These are phyloP conservation scores for Didymella arachidicola DNA, from an alignment of 2,329 filamentous ascomycete species.

Conservation along the genomic window DNA sequence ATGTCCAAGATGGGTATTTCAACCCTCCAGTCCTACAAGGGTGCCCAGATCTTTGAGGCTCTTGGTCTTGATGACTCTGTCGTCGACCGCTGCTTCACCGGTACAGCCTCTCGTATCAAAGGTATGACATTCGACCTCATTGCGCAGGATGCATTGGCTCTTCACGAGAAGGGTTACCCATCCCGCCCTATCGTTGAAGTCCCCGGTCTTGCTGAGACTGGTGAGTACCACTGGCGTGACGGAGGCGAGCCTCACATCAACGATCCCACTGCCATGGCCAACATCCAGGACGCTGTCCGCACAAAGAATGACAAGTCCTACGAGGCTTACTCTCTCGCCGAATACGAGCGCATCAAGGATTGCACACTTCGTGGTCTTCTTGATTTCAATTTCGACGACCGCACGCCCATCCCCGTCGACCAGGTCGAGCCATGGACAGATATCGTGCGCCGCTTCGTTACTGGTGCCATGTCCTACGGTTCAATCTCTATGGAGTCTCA, in stretches of 20 bases:
- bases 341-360: constrained; percentile 95
- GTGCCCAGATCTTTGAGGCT: constrained; percentile 96
- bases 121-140: constrained; percentile 94
- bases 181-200: constrained; percentile 78
- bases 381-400: constrained; percentile 94
- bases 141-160: constrained; percentile 90
- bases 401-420: constrained; percentile 85
- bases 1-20: constrained; percentile 99
- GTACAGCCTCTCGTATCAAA: constrained; percentile 92
- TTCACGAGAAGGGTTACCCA: constrained; percentile 93
- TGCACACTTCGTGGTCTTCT: constrained; percentile 93
- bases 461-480: constrained; percentile 97
- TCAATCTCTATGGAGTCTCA: constrained; percentile 99
- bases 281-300: constrained; percentile 94
- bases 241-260: constrained; percentile 96
- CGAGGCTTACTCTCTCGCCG: constrained; percentile 90
- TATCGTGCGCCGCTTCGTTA: constrained; percentile 95
- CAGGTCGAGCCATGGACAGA: constrained; percentile 99
- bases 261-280: constrained; percentile 92
- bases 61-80: constrained; percentile 91
- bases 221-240: constrained; percentile 98
- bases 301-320: constrained; percentile 99
- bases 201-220: constrained; percentile 85
- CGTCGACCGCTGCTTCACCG: constrained; percentile 92
- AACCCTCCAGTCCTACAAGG: constrained; percentile 94